These are phyloP conservation scores for Quambalaria eucalypti DNA, from an alignment of 1,284 basidiomycete genomes.

Conservation along the genomic window DNA sequence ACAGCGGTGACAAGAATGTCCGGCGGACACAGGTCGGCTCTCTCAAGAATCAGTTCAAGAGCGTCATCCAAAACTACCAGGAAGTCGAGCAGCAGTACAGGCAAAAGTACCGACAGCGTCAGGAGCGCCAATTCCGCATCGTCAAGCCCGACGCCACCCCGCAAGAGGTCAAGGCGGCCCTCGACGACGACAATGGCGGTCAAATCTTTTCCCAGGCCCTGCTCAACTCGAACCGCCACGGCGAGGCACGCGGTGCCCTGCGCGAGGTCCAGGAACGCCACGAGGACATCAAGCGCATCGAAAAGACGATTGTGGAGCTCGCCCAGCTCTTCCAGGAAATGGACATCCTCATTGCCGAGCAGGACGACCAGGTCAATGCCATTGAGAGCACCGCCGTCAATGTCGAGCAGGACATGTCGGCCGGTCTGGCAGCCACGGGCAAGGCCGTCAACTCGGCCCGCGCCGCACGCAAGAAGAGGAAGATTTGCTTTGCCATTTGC, in stretches of 20 bases:
- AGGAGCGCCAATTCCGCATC: constrained; percentile 95
- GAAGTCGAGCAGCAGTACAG: constrained; percentile 86
- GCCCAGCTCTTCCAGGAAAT: constrained; percentile 75
- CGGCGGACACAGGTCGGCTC: constrained; percentile 53
- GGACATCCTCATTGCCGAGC: constrained; percentile 44
- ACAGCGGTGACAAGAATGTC: constrained; percentile 44
- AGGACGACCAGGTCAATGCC: constrained; percentile 43
- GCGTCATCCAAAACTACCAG: constrained; percentile 58
- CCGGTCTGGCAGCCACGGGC: constrained; percentile 52
- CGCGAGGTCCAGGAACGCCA: constrained; percentile 85
- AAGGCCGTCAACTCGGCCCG: constrained; percentile 65
- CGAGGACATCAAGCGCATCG: constrained; percentile 76
- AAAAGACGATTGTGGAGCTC: constrained; percentile 75
- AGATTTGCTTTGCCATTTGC: constrained; percentile 41
- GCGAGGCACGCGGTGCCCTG: constrained; percentile 72
- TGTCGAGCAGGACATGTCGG: constrained; percentile 38
- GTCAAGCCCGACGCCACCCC: constrained; percentile 76
- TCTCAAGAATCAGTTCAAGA: constrained; percentile 50
- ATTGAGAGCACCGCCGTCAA: constrained; percentile 35
- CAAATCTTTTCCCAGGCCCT: constrained; percentile 85
- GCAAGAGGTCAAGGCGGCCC: constrained; percentile 64
- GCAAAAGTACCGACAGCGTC: constrained; percentile 81
- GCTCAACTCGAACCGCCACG: constrained; percentile 65
- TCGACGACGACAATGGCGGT: constrained; percentile 62
- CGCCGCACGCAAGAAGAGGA: constrained; percentile 64